A percentile compares a stretch with the other conserved stretches of the same genome.
Evolutionary conservation across 345 rosid genomes (phyloP).

Genomic region (Citrus sinensis): DNA sequence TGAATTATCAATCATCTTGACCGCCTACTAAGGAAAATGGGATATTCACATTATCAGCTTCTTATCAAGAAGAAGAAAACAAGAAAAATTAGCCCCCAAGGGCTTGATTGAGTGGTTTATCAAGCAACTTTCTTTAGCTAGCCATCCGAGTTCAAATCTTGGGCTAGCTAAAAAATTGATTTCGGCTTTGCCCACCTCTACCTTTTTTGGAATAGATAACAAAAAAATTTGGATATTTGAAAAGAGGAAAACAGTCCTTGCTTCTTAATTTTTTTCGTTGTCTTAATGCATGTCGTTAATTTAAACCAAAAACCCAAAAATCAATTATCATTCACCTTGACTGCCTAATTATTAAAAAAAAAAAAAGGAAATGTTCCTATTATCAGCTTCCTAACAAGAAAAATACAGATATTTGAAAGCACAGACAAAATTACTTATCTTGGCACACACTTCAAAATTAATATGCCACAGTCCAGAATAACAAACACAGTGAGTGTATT

Average conservation of each 20-base stretch:
- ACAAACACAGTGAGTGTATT: not conserved
- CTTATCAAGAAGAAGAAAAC: not conserved
- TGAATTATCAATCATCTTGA: not conserved
- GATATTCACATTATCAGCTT: not conserved
- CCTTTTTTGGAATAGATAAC: not conserved
- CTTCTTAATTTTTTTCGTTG: too few relatives aligned
- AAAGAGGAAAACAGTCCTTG: too few relatives aligned
- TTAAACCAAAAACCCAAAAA: not conserved
- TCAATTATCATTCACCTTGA: not conserved
- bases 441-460: not conserved
- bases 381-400: not conserved
- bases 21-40: not conserved
- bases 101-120: too few relatives aligned
- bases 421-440: not conserved
- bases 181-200: too few relatives aligned
- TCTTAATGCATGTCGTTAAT: not conserved
- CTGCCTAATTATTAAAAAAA: too few relatives aligned
- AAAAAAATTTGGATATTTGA: not conserved
- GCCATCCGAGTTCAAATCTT: too few relatives aligned
- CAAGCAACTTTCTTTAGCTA: too few relatives aligned
- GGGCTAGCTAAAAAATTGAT: too few relatives aligned
- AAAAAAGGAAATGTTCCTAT: not conserved
- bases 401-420: not conserved
- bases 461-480: not conserved
- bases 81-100: too few relatives aligned